These are phyloP conservation scores for Debaryomyces nepalensis DNA, from an alignment of 1,139 yeast species.

Conservation along the genomic window DNA sequence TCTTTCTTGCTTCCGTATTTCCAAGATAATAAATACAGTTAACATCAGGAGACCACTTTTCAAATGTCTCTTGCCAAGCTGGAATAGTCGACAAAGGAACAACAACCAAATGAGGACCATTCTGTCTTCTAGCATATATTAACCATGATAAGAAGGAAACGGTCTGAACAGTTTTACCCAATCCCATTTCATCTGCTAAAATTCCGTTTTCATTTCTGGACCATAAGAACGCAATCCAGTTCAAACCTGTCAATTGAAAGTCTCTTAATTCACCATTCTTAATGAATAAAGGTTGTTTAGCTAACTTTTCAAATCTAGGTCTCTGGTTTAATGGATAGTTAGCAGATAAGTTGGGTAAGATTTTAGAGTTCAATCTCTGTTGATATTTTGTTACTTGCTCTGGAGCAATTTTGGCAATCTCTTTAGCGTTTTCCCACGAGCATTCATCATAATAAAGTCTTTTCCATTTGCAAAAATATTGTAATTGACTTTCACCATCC, in stretches of 20 bases:
- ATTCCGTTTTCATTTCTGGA: conserved; percentile 97
- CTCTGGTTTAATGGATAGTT: conserved; percentile 71
- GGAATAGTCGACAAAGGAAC: conserved; percentile 97
- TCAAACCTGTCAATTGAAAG: conserved; percentile 95
- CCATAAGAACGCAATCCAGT: conserved; percentile 99
- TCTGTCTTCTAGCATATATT: conserved; percentile 89
- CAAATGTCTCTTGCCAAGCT: conserved; percentile 99
- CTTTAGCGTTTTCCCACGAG: conserved; percentile 95
- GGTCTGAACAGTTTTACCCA: conserved; percentile 97
- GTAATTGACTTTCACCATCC: conserved; percentile 68
- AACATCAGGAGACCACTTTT: conserved; percentile 95
- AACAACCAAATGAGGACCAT: conserved; percentile 95
- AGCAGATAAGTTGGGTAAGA: conserved; percentile 81
- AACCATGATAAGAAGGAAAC: conserved; percentile 95
- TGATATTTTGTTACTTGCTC: conserved; percentile 84
- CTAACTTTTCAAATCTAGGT: conserved; percentile 87
- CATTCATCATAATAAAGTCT: conserved; percentile 92
- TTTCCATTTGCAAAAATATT: conserved; percentile 92
- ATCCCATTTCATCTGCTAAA: conserved; percentile 98
- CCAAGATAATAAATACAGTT: conserved; percentile 94
- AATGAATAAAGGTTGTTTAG: conserved; percentile 85
- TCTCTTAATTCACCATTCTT: conserved; percentile 93
- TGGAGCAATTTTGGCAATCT: conserved; percentile 84
- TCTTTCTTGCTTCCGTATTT: conserved; percentile 81
- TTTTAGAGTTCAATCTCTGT: conserved; percentile 78